These are phyloP conservation scores for Laetiporus sulphureus DNA, from an alignment of 1,284 basidiomycete genomes.

Conservation along the genomic window DNA sequence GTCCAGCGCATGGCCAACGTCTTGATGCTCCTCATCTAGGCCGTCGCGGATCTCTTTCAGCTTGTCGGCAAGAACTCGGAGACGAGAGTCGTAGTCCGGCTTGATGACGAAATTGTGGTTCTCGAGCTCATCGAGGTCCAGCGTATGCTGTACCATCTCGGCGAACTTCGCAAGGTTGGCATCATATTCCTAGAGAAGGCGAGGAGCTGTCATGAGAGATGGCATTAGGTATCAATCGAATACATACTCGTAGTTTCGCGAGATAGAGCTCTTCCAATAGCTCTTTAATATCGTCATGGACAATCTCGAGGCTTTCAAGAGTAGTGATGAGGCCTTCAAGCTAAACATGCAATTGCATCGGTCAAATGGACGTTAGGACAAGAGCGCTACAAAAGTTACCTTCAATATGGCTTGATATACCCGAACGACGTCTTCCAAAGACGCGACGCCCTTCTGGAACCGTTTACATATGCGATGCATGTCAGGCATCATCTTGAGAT, in stretches of 20 bases:
- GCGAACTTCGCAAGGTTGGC: slow-evolving; percentile 70
- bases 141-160: slow-evolving; percentile 94
- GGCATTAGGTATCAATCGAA: background rate
- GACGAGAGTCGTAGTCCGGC: slow-evolving; percentile 79
- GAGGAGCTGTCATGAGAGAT: background rate
- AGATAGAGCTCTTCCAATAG: slow-evolving; percentile 70
- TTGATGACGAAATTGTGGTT: slow-evolving; percentile 90
- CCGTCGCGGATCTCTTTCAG: slow-evolving; percentile 66
- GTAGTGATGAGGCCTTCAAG: slow-evolving; percentile 71
- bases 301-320: slow-evolving; percentile 47
- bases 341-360: slow-evolving; percentile 28
- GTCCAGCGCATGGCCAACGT: slow-evolving; percentile 67
- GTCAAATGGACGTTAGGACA: background rate
- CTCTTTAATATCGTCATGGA: slow-evolving; percentile 38
- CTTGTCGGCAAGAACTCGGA: slow-evolving; percentile 67
- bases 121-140: slow-evolving; percentile 85
- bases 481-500: slow-evolving; percentile 90
- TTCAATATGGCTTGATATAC: slow-evolving; percentile 87
- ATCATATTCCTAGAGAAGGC: slow-evolving; percentile 52
- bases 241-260: slow-evolving; percentile 48
- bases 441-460: slow-evolving; percentile 82
- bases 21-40: slow-evolving; percentile 79
- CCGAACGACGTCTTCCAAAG: slow-evolving; percentile 92
- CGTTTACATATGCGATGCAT: slow-evolving; percentile 90
- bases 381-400: slow-evolving; percentile 25